Evolutionary conservation across 495 filamentous ascomycete genomes (phyloP).

Genomic region (Jackrogersella multiformis): DNA sequence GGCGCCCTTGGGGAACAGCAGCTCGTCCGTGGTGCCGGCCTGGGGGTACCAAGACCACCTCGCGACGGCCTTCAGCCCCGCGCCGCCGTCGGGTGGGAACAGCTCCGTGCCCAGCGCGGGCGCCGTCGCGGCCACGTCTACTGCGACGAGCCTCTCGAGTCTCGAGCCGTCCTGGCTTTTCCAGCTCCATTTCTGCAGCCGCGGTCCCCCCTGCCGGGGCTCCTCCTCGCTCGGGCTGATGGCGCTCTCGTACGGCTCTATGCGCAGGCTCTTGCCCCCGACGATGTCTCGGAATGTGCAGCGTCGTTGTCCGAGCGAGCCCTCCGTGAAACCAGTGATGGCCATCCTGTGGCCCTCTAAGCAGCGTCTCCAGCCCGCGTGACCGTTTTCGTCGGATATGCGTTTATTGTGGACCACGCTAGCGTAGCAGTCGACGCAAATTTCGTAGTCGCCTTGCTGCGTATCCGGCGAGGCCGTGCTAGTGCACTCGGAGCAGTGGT

Average conservation of each 20-base stretch:
- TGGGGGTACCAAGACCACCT: conserved; percentile 79
- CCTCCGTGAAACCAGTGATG: conserved; percentile 75
- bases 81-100: conserved; percentile 79
- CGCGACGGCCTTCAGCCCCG: conserved; percentile 68
- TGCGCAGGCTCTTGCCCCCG: conserved; percentile 70
- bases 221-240: conserved; percentile 24
- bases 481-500: conserved; percentile 70
- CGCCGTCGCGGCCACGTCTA: conserved; percentile 45
- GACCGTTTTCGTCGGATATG: conserved; percentile 77
- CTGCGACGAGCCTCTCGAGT: conserved; percentile 44
- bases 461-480: conserved; percentile 54
- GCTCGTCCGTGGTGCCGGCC: conserved; percentile 68
- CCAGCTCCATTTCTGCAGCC: conserved; percentile 48
- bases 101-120: conserved; percentile 38
- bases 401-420: conserved; percentile 66
- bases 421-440: conserved; percentile 80
- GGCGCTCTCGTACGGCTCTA: conserved; percentile 57
- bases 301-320: conserved; percentile 65
- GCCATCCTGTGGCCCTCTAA: conserved; percentile 83
- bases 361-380: conserved; percentile 82
- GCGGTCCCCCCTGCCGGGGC: conserved; percentile 16
- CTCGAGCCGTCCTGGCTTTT: conserved; percentile 31
- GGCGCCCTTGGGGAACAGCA: conserved; percentile 82
- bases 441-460: conserved; percentile 80
- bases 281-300: conserved; percentile 72